phyloP scores from a whole-genome alignment of 169 alveolate species.

The Eimeria zaria region DNA sequence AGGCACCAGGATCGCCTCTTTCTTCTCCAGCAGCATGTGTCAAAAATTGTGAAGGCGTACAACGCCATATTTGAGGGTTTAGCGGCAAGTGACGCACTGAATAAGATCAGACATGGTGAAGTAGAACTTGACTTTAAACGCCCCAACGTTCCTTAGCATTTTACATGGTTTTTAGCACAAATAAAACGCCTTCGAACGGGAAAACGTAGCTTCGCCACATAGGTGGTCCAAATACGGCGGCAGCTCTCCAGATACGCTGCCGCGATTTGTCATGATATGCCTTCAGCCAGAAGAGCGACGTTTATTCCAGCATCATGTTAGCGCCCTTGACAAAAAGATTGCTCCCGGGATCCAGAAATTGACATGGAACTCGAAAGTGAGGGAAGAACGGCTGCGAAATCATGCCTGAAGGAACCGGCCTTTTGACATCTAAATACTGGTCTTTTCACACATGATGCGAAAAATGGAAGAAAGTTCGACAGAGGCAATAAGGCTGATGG shows the following conservation, averaged over 20 bases:
- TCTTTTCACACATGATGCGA: not conserved
- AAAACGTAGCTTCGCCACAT: not conserved
- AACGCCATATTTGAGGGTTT: slow-evolving; percentile 92
- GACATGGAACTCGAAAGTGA: slow-evolving; percentile 87
- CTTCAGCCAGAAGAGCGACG: slow-evolving; percentile 90
- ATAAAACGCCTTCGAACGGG: not conserved
- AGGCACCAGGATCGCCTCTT: slow-evolving; percentile 92
- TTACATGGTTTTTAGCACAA: not conserved
- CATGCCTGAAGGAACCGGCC: too few species aligned
- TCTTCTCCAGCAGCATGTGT: slow-evolving; percentile 93
- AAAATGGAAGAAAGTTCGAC: not conserved
- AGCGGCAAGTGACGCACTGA: slow-evolving; percentile 61
- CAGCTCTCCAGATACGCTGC: not conserved
- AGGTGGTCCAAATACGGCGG: not conserved
- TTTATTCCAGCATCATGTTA: slow-evolving; percentile 89
- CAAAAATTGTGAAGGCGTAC: slow-evolving; percentile 95
- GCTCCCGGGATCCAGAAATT: slow-evolving; percentile 86
- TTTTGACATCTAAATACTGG: not conserved
- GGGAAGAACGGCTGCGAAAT: not conserved
- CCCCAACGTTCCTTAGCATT: not conserved
- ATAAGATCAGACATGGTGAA: not conserved
- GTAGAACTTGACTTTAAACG: too few species aligned
- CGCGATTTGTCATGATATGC: not conserved
- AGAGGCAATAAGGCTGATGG: not conserved
- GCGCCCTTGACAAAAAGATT: slow-evolving; percentile 86